phyloP scores from a whole-genome alignment of 352 stramenopile genomes.

The Phytopythium vexans region DNA sequence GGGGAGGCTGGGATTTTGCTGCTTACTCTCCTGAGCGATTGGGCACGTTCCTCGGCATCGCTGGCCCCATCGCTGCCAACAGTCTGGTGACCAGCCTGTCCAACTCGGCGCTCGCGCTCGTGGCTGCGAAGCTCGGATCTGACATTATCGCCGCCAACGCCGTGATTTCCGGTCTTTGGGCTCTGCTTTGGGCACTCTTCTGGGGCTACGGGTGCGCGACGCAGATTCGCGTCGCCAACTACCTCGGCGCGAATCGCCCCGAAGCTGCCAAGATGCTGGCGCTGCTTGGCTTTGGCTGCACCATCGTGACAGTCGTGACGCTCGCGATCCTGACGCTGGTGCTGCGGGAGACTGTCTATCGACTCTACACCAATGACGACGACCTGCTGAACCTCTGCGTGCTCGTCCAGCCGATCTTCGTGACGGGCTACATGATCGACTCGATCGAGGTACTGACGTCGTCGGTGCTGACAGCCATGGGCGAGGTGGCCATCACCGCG shows the following conservation, averaged over 20 bases:
- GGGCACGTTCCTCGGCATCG: constrained; percentile 44
- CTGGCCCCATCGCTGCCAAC: constrained; percentile 39
- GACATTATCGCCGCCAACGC: constrained; percentile 55
- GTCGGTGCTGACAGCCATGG: constrained; percentile 22
- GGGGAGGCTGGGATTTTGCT: constrained; percentile 44
- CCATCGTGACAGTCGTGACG: constrained; percentile 24
- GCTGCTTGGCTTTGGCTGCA: constrained; percentile 46
- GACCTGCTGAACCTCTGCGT: constrained; percentile 23
- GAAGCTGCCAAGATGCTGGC: constrained; percentile 39
- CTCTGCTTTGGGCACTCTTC: constrained; percentile 52
- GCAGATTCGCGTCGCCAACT: constrained; percentile 58
- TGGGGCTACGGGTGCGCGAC: constrained; percentile 64
- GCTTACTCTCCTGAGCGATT: constrained; percentile 39
- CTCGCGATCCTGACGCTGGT: constrained; percentile 31
- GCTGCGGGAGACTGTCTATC: constrained; percentile 21
- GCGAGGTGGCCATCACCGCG: constrained; percentile 18
- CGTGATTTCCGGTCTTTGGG: constrained; percentile 47
- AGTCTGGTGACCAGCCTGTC: constrained; percentile 44
- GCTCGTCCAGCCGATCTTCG: constrained; percentile 26
- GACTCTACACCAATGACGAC: constrained; percentile 30
- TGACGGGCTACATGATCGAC: constrained; percentile 25
- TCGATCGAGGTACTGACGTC: constrained; percentile 28
- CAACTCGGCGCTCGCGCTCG: constrained; percentile 43
- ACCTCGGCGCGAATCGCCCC: constrained; percentile 48
- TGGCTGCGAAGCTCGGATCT: constrained; percentile 48